phyloP scores from a whole-genome alignment of 768 basidiomycete genomes.

The Lentinula lateritia region DNA sequence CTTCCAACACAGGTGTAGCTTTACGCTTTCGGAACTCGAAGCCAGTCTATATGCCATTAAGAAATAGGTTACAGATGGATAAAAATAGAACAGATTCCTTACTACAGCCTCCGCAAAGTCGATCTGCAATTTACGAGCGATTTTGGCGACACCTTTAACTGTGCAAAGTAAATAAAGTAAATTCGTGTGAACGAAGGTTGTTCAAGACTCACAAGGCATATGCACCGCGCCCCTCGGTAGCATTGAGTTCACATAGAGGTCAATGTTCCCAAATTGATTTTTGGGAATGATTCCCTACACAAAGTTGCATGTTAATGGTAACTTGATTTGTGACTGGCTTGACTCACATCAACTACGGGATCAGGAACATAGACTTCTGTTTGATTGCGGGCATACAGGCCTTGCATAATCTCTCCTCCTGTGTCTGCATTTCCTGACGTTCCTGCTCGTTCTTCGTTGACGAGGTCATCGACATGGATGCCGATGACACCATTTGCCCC shows the following conservation, averaged over 20 bases:
- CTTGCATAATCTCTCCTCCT: conserved; percentile 68
- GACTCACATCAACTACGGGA: conserved; percentile 78
- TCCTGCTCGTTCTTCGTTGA: neutral
- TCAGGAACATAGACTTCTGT: conserved; percentile 77
- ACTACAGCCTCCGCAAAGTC: conserved; percentile 96
- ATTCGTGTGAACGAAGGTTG: conserved; percentile 3
- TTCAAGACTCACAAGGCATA: conserved; percentile 72
- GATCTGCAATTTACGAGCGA: conserved; percentile 81
- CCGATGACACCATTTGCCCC: conserved; percentile 16
- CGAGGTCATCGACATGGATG: conserved; percentile 3
- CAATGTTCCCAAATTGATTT: conserved; percentile 96
- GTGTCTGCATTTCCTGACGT: neutral
- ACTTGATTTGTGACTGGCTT: conserved; percentile 3
- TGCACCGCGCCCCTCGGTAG: conserved; percentile 82
- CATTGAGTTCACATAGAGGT: conserved; percentile 94
- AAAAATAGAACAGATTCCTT: conserved; percentile 26
- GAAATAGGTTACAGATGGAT: neutral
- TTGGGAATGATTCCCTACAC: conserved; percentile 85
- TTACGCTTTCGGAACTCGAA: conserved; percentile 95
- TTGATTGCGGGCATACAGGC: conserved; percentile 79
- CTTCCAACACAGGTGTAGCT: conserved; percentile 79
- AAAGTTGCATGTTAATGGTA: neutral
- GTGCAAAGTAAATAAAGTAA: neutral
- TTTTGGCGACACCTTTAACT: conserved; percentile 87
- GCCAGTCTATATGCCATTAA: conserved; percentile 54